Conservation (phyloP, 495 filamentous ascomycete genomes). For the Neurospora sp. region DNA sequence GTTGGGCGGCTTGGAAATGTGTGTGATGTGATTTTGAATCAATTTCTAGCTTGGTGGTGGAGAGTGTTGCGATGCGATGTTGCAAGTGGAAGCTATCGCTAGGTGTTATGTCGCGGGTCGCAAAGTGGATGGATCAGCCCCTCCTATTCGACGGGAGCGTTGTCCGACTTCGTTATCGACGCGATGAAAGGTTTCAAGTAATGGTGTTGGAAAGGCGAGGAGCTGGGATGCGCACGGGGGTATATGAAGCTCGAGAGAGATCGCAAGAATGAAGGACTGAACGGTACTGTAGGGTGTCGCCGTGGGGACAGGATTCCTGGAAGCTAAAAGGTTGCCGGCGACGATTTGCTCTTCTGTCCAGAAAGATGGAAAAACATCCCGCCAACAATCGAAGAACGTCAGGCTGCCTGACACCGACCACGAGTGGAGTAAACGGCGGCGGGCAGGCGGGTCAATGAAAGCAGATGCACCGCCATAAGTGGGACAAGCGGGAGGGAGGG, state of each 20-base stretch:
- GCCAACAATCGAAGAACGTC: conserved; percentile 11
- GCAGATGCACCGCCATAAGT: neutral
- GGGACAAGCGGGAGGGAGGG: neutral
- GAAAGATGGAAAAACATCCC: neutral
- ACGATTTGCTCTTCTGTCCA: conserved; percentile 5
- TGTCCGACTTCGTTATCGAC: neutral
- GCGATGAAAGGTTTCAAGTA: neutral
- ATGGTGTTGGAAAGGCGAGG: neutral
- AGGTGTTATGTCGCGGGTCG: neutral
- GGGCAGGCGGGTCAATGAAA: neutral
- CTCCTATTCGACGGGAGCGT: conserved; percentile 5
- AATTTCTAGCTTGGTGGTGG: neutral
- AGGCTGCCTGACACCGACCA: conserved; percentile 10
- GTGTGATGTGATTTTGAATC: neutral
- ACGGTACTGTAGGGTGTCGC: neutral
- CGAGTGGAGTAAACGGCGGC: neutral
- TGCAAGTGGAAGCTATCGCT: neutral
- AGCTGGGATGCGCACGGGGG: neutral
- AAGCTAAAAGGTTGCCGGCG: conserved; percentile 5
- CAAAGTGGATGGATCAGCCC: conserved; percentile 7
- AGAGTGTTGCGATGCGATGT: neutral
- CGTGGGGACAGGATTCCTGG: neutral
- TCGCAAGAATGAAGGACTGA: conserved; percentile 1
- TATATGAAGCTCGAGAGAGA: conserved; percentile 5
- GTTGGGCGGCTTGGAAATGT: conserved; percentile 7